Percentiles rank a stretch among this genome's conserved stretches.
Conservation (phyloP, 163 green algal species). For the Scenedesmus sp. region DNA sequence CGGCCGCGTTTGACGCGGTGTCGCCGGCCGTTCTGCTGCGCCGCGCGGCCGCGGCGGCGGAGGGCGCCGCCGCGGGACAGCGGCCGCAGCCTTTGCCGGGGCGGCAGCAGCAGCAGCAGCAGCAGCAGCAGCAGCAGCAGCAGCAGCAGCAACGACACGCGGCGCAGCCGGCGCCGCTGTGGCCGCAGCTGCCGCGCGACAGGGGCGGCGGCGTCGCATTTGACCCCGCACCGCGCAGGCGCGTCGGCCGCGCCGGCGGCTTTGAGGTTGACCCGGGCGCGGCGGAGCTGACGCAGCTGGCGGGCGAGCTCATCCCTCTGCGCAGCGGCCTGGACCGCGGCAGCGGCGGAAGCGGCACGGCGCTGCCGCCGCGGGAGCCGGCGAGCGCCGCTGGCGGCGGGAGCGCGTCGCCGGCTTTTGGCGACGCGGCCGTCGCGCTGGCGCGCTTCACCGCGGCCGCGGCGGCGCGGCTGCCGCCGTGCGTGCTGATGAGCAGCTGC, state of each 20-base stretch:
- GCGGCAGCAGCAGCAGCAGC: conserved; percentile 4
- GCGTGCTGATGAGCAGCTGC: conserved; percentile 32
- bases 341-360: conserved; percentile 9
- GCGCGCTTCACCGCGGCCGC: conserved; percentile 5
- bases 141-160: neutral
- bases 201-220: neutral
- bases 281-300: neutral
- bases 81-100: no score
- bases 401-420: neutral
- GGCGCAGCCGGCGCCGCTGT: neutral
- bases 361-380: neutral
- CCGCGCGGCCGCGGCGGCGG: neutral
- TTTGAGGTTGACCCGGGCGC: neutral
- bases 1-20: conserved; percentile 23
- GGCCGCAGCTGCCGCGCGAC: neutral
- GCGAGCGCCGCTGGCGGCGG: neutral
- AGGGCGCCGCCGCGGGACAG: no score
- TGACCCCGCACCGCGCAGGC: neutral
- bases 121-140: neutral
- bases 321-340: neutral
- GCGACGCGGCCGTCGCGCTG: conserved; percentile 4
- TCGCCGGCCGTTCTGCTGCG: conserved; percentile 37
- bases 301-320: neutral
- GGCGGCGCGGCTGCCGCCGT: conserved; percentile 18
- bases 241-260: conserved; percentile 10